Evolutionary conservation across 1,284 basidiomycete genomes (phyloP).

Genomic region (Moesziomyces parantarcticus): DNA sequence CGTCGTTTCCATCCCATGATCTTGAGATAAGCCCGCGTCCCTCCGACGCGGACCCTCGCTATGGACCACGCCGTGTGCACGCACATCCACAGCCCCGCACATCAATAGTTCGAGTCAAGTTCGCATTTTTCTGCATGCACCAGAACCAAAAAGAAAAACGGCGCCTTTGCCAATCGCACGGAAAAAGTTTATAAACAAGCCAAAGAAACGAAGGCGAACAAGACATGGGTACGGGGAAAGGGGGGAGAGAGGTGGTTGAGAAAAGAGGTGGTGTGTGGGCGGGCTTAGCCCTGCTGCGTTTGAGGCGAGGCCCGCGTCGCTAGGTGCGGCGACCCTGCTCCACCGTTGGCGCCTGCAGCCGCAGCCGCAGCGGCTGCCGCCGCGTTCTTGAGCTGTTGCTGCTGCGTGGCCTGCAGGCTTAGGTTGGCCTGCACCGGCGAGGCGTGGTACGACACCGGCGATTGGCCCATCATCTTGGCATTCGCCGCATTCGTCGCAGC

Average conservation of each 20-base stretch:
- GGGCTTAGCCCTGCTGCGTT: conserved; percentile 37
- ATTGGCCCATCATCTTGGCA: conserved; percentile 44
- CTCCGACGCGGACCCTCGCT: too few relatives aligned
- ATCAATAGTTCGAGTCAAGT: conserved; percentile 20
- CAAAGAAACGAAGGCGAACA: conserved; percentile 34
- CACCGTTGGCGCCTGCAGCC: conserved; percentile 26
- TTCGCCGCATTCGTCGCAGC: conserved; percentile 41
- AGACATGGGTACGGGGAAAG: conserved; percentile 6
- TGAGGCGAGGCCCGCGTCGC: conserved; percentile 37
- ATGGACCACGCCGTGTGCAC: background rate
- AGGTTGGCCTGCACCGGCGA: conserved; percentile 43
- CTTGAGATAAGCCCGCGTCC: too few relatives aligned
- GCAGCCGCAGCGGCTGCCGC: conserved; percentile 36
- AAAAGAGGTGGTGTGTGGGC: background rate
- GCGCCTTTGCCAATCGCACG: conserved; percentile 10
- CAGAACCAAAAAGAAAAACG: background rate
- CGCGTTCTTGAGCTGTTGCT: conserved; percentile 43
- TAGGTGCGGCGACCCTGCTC: conserved; percentile 32
- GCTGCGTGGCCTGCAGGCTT: conserved; percentile 37
- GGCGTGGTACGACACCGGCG: conserved; percentile 38
- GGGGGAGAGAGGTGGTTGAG: conserved; percentile 12
- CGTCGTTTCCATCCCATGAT: too few relatives aligned
- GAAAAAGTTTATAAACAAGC: conserved; percentile 17
- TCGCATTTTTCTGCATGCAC: conserved; percentile 22
- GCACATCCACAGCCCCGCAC: background rate